Conservation (phyloP, 306 rosid species). For the Medicago truncatula region DNA sequence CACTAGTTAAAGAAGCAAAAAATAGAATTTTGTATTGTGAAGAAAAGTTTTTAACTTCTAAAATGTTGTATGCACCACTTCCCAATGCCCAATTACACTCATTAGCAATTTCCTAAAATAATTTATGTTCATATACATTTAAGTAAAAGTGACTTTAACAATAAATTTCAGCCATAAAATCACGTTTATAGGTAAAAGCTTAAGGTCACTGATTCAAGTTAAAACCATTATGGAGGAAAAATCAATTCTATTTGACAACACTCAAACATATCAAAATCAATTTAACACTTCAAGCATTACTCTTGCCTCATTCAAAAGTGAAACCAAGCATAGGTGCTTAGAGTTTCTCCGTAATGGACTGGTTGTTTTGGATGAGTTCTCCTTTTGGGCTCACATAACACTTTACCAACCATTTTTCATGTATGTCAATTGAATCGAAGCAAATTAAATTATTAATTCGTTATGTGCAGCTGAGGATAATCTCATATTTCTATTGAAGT, state of each 20-base stretch:
- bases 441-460: background rate
- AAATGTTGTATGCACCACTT: too few species aligned
- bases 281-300: background rate
- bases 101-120: too few species aligned
- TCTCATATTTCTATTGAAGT: conserved; percentile 68
- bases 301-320: background rate
- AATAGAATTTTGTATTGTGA: too few species aligned
- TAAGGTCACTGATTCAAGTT: too few species aligned
- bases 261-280: background rate
- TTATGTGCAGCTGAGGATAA: conserved; percentile 69
- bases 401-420: background rate
- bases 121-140: background rate
- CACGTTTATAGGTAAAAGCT: too few species aligned
- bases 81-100: too few species aligned
- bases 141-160: too few species aligned
- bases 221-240: too few species aligned
- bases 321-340: background rate
- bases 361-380: background rate
- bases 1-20: too few species aligned
- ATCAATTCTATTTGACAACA: background rate
- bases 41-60: too few species aligned
- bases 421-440: background rate
- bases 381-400: background rate
- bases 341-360: background rate
- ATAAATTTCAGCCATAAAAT: too few species aligned